Evolutionary conservation across 129 eudicot genomes (phyloP), one percentile per base, ranked within the genome.

Genomic region (Arctium lappa): DNA sequence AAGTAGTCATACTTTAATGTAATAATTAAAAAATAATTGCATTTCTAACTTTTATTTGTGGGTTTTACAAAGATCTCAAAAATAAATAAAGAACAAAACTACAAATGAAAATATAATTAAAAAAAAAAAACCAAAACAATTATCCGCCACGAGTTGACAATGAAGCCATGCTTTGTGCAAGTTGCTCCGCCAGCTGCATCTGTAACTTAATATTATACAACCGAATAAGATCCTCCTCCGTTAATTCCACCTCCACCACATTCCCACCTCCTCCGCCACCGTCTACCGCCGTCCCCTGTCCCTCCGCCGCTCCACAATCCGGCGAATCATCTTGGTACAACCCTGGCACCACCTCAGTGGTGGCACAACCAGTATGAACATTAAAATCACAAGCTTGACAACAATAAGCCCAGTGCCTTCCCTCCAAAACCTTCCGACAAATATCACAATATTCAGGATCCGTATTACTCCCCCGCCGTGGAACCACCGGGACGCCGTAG

Each of bases 331-430:
- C 94, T 39, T 81, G 81, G 39, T 92, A 88, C 81, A 88, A 72
- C 80, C 91, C 97, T 0, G 87, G 90, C 27, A 86, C 86, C 84
- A 92, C 97, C 84, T 90, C 92, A 3, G 72, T 85, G 31, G 97
- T 88, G 5, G 89, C 94, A 73, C 97, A 92, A 68, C 60, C 87
- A 1, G 94, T 88, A 68, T 92, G 92, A 38, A 86, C 84, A 15
- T 80, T 77, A 75, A 88, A 92, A n/a, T 88, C 89, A 82, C 97
- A 92, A 8, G 42, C 80, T 10, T 34, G 34, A 87, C 97, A 92
- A 66, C 16, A 38, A 75, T 83, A 92, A 0, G 80, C 84, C 92
- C 92, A 90, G 13, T 87, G 40, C 88, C 80, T 87, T 16, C 65
- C 46, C 2, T 79, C 84, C 85, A 90, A 71, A 37, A 79, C 82